A percentile compares a stretch with the other conserved stretches of the same genome.
Evolutionary conservation across 352 stramenopile species (phyloP).

Genomic region (Blastocystis sp.): DNA sequence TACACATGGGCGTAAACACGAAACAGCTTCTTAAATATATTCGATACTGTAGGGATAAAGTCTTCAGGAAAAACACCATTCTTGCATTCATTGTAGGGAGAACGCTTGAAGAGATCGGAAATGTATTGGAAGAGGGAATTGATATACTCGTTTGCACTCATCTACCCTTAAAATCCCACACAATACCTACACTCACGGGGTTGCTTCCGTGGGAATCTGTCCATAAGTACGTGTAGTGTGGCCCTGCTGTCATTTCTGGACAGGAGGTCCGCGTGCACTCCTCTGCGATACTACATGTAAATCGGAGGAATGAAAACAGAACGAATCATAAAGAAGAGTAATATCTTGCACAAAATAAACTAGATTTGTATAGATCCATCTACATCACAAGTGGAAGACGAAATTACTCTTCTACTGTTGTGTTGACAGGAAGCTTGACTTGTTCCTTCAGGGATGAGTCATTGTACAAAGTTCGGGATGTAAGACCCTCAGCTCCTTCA

Average conservation of each 20-base stretch:
- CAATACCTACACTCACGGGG: not conserved
- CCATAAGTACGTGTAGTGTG: slow-evolving; percentile 52
- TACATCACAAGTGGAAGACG: not conserved
- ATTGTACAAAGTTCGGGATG: slow-evolving; percentile 12
- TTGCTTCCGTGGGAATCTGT: slow-evolving; percentile 5
- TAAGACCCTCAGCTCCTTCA: slow-evolving; percentile 9
- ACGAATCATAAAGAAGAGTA: slow-evolving; percentile 50
- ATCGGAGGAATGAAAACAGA: too few species aligned
- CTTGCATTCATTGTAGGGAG: slow-evolving; percentile 60
- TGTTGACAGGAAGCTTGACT: slow-evolving; percentile 26
- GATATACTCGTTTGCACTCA: slow-evolving; percentile 52
- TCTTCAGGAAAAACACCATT: slow-evolving; percentile 71
- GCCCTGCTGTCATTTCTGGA: slow-evolving; percentile 50
- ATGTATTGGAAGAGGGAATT: slow-evolving; percentile 59
- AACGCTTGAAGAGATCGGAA: slow-evolving; percentile 49
- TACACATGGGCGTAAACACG: slow-evolving; percentile 92
- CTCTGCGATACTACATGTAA: slow-evolving; percentile 22
- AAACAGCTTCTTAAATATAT: slow-evolving; percentile 90
- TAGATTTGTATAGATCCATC: slow-evolving; percentile 46
- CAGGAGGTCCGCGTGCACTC: slow-evolving; percentile 20
- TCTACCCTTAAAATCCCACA: not conserved
- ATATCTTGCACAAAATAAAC: slow-evolving; percentile 59
- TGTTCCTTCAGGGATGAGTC: not conserved
- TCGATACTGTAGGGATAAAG: slow-evolving; percentile 78
- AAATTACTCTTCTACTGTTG: slow-evolving; percentile 25